Conservation (phyloP, 2,329 filamentous ascomycete genomes). For the Pseudogymnoascus sp. region DNA sequence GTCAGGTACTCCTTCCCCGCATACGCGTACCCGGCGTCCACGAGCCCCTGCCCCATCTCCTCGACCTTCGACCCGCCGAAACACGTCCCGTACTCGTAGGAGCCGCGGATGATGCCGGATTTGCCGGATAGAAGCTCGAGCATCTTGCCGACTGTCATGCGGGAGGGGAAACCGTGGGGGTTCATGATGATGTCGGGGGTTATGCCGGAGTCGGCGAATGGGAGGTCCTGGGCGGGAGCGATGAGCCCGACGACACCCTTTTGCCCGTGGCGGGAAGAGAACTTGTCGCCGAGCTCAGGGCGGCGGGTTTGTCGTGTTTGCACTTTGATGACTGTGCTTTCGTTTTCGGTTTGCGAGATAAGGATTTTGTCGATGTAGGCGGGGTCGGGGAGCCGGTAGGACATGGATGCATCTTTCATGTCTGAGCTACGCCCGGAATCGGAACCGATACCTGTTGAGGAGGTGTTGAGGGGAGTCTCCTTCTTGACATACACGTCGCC, state of each 20-base stretch:
- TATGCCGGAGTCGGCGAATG: conserved; percentile 83
- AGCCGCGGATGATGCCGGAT: conserved; percentile 77
- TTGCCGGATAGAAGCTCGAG: conserved; percentile 92
- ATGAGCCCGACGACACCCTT: conserved; percentile 98
- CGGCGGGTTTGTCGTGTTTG: conserved; percentile 92
- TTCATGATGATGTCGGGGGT: conserved; percentile 99
- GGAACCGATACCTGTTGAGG: conserved; percentile 60
- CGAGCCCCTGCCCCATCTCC: conserved; percentile 77
- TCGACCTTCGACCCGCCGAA: conserved; percentile 80
- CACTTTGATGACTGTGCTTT: conserved; percentile 82
- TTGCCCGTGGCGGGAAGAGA: conserved; percentile 95
- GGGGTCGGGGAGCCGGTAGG: conserved; percentile 76
- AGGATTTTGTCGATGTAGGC: conserved; percentile 95
- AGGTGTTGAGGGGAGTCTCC: conserved; percentile 70
- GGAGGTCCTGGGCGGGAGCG: conserved; percentile 92
- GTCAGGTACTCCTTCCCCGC: conserved; percentile 97
- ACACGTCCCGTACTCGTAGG: conserved; percentile 80
- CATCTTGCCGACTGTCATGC: conserved; percentile 98
- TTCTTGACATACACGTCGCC: conserved; percentile 91
- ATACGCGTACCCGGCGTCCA: conserved; percentile 88
- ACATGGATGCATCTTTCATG: conserved; percentile 57
- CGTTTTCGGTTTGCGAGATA: conserved; percentile 80
- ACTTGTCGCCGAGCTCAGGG: conserved; percentile 95
- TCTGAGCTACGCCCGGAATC: conserved; percentile 56
- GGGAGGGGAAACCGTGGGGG: conserved; percentile 97